These are phyloP conservation scores for Hypoxylon sp. DNA, from an alignment of 2,329 filamentous ascomycete genomes.

Conservation along the genomic window DNA sequence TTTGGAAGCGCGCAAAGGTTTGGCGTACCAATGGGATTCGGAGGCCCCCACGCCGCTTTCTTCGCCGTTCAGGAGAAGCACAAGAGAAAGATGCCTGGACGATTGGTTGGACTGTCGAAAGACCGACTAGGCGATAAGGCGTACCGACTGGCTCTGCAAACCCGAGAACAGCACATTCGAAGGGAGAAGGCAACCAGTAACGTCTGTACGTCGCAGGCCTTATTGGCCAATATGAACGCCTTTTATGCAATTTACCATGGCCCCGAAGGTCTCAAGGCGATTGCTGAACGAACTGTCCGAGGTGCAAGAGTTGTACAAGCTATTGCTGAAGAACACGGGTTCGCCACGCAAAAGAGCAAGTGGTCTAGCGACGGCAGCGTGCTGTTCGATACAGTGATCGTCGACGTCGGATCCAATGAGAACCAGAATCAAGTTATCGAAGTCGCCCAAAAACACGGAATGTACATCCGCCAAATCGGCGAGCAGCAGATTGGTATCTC, in stretches of 20 bases:
- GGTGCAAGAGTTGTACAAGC: conserved; percentile 78
- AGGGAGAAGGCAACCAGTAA: conserved; percentile 98
- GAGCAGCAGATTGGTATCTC: conserved; percentile 77
- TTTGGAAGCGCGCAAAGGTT: conserved; percentile 94
- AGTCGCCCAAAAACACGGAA: conserved; percentile 63
- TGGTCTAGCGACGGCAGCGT: conserved; percentile 68
- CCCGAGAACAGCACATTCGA: conserved; percentile 94
- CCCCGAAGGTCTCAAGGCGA: conserved; percentile 82
- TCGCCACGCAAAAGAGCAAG: conserved; percentile 70
- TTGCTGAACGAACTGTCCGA: conserved; percentile 82
- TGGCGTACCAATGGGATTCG: conserved; percentile 91
- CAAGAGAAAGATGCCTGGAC: conserved; percentile 94
- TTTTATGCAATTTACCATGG: conserved; percentile 97
- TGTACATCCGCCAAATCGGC: conserved; percentile 75
- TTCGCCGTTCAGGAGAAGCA: conserved; percentile 92
- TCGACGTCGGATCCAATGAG: conserved; percentile 65
- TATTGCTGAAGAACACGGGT: conserved; percentile 72
- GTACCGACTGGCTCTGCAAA: conserved; percentile 88
- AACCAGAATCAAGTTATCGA: conserved; percentile 66
- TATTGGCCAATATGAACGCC: conserved; percentile 95
- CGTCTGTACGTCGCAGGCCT: conserved; percentile 93
- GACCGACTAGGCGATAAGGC: conserved; percentile 86
- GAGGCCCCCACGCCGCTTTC: conserved; percentile 96
- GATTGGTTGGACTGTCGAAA: conserved; percentile 91
- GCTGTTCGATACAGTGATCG: conserved; percentile 84